Conservation (phyloP, 192 early-diverging fungal genomes). For the Entomortierella chlamydospora region DNA sequence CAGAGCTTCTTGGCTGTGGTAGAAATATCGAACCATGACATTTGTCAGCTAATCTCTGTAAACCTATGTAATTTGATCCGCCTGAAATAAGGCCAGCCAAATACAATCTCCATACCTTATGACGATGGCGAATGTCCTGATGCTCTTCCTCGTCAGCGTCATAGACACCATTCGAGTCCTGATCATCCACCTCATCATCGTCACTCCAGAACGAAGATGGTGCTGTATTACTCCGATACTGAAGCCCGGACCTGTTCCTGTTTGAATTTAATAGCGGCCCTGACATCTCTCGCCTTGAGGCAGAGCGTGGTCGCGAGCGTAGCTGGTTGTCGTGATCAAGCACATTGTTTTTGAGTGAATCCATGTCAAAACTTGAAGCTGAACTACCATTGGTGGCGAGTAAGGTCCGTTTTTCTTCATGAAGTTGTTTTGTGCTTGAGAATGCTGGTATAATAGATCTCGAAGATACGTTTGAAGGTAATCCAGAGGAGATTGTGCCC, state of each 20-base stretch:
- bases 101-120: not conserved
- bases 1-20: not conserved
- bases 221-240: not conserved
- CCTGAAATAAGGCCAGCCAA: not conserved
- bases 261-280: not conserved
- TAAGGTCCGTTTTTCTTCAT: not conserved
- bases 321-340: not conserved
- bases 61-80: too few relatives aligned
- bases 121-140: not conserved
- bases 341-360: conserved; percentile 8
- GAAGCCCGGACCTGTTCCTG: not conserved
- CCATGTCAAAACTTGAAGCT: conserved; percentile 20
- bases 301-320: not conserved
- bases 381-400: not conserved
- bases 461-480: not conserved
- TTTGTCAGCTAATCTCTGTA: too few relatives aligned
- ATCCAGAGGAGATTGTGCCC: not conserved
- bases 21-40: not conserved
- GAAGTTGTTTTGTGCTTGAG: not conserved
- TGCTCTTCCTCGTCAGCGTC: not conserved
- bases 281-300: not conserved
- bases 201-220: conserved; percentile 13
- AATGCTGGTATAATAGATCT: not conserved
- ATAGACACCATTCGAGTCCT: not conserved
- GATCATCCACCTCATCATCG: conserved; percentile 5